A percentile compares a stretch with the other conserved stretches of the same genome.
phyloP scores from a whole-genome alignment of 768 basidiomycete species.

The Auricularia auricula-judae region DNA sequence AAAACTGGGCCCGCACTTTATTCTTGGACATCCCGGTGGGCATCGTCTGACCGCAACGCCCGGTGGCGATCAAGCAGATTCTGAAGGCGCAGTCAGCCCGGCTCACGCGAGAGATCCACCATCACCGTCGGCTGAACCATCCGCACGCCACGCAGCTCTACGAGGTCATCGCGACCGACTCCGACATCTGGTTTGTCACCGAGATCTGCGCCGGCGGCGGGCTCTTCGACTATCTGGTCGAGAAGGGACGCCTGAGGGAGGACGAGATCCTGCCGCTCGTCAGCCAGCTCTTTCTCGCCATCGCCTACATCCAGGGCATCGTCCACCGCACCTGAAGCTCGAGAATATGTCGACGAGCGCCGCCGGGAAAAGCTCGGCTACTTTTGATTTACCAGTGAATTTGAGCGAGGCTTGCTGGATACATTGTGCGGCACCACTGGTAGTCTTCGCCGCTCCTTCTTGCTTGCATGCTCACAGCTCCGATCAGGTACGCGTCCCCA shows the following conservation, averaged over 20 bases:
- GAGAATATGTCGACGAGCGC: constrained; percentile 91
- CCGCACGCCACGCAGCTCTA: constrained; percentile 92
- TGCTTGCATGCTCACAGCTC: background rate
- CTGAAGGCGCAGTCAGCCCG: constrained; percentile 86
- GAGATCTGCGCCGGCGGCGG: constrained; percentile 96
- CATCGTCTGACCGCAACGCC: constrained; percentile 86
- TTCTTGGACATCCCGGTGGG: too few relatives aligned
- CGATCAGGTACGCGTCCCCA: constrained; percentile 57
- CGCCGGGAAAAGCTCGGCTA: constrained; percentile 90
- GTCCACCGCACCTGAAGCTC: constrained; percentile 93
- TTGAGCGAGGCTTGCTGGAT: constrained; percentile 74
- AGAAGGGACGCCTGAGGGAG: constrained; percentile 81
- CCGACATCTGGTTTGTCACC: constrained; percentile 91
- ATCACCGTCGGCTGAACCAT: constrained; percentile 93
- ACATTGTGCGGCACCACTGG: constrained; percentile 91
- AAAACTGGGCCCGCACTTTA: too few relatives aligned
- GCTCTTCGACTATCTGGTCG: constrained; percentile 94
- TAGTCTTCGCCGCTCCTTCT: constrained; percentile 14
- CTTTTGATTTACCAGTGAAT: constrained; percentile 91
- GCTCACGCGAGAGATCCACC: constrained; percentile 94
- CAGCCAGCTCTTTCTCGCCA: constrained; percentile 90
- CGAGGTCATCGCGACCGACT: constrained; percentile 96
- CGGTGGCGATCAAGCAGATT: constrained; percentile 94
- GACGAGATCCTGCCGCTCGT: constrained; percentile 81
- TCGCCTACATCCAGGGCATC: constrained; percentile 90